phyloP scores from a whole-genome alignment of 2,329 filamentous ascomycete genomes.

The Epichloe aotearoae region DNA sequence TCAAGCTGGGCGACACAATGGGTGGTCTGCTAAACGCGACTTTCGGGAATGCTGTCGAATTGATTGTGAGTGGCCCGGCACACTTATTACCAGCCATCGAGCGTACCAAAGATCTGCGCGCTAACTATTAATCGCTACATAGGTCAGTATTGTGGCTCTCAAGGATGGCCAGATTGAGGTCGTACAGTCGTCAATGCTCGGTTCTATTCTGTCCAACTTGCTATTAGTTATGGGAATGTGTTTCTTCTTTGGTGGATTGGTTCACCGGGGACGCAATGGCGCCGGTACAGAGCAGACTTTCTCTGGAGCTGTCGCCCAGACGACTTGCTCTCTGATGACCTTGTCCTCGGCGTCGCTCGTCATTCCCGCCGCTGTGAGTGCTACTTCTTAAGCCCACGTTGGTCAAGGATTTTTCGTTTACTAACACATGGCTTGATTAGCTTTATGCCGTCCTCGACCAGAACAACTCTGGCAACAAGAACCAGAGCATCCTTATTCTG shows the following conservation, averaged over 20 bases:
- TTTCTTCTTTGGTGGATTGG: constrained; percentile 62
- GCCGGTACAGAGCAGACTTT: constrained; percentile 55
- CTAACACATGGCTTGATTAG: constrained; percentile 17
- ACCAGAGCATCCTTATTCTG: constrained; percentile 50
- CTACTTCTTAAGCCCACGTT: too few species aligned
- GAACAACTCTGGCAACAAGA: constrained; percentile 25
- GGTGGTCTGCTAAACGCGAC: constrained; percentile 65
- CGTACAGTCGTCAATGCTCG: constrained; percentile 96
- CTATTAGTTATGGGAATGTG: constrained; percentile 75
- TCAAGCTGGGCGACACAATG: constrained; percentile 58
- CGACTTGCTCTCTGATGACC: constrained; percentile 62
- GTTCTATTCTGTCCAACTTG: constrained; percentile 88
- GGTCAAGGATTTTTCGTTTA: background rate
- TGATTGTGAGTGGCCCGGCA: constrained; percentile 45
- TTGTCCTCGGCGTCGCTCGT: constrained; percentile 66
- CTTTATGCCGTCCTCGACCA: constrained; percentile 52
- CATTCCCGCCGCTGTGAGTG: constrained; percentile 53
- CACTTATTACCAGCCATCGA: too few species aligned
- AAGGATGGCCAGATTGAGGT: constrained; percentile 78
- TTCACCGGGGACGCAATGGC: constrained; percentile 43
- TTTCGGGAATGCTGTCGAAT: constrained; percentile 67
- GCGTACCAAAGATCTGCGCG: background rate
- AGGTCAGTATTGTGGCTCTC: constrained; percentile 89
- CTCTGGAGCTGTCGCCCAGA: constrained; percentile 64
- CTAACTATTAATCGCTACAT: constrained; percentile 5